Base-by-base conservation (phyloP, 2,329 filamentous ascomycete species). In the Aureobasidium sp. region DNA sequence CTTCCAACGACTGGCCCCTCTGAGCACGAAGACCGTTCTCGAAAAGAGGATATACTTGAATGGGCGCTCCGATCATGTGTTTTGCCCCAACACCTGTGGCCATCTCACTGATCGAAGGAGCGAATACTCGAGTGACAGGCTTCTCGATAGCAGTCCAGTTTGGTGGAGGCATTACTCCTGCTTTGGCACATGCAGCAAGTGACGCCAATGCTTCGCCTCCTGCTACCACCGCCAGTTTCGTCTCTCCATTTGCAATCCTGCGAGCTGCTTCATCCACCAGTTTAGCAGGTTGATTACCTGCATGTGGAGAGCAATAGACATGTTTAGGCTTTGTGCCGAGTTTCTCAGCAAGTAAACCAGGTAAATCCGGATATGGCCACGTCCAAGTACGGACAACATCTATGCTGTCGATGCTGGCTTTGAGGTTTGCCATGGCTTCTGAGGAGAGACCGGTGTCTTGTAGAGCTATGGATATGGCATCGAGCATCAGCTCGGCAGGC, bases 1-100 rank as follows among this genome's bases (percentile, higher is more conserved):
- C 78, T 23, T 69, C 58, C 0, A 81, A 69, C 1, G 79, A 78
- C 65, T 88, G 85, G 0, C 73, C 69, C 1, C 78, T 74, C 63
- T 81, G 74, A 0, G 83, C 84, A 33, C 84, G 77, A 58, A 85
- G 84, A 0, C 73, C 82, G 63, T 85, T 86, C 64, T 88, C 85
- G 65, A 86, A 88, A 0, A 88, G 67, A 0, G 85, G 84, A 65
- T 88, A 88, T 0, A 88, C 75, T 33, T 88, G 85, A 11, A 87
- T 84, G 0, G 85, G 84, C 0, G 81, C 75, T 0, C 84, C 84
- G 11, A 88, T 79, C 1, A 74, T 74, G 65, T 88, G 84, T 2
- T 74, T 73, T 1, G 79, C 77, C 1, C 82, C 84, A 13, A 83
- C 67, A 65, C 81, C 82, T 85, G 62, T 40, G 50, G 47, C 23